These are phyloP conservation scores for Rhipidocladum racemiflorum DNA, from an alignment of 176 grass and related monocot genomes.

Conservation along the genomic window DNA sequence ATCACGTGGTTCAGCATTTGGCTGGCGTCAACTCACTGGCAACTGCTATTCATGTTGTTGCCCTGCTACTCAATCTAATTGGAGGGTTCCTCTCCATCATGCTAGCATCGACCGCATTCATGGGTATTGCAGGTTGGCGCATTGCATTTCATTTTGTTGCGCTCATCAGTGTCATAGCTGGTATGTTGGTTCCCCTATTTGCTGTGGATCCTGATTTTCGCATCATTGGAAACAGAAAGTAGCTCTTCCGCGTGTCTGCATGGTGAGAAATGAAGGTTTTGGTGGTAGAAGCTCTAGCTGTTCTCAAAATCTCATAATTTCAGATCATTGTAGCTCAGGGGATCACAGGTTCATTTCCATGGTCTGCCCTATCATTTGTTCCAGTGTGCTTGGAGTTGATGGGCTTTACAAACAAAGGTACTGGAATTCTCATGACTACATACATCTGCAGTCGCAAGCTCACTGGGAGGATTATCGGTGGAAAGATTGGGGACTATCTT, in stretches of 20 bases:
- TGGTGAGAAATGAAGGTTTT: slow-evolving; percentile 17
- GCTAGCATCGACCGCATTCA: no score
- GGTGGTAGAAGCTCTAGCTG: not conserved
- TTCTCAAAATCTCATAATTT: not conserved
- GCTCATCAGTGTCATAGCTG: not conserved
- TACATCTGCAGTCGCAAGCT: slow-evolving; percentile 11
- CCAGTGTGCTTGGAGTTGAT: slow-evolving; percentile 14
- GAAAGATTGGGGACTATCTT: slow-evolving; percentile 14
- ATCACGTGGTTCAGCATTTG: no score
- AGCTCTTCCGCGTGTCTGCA: not conserved
- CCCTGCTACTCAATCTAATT: no score
- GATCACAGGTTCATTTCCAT: slow-evolving; percentile 15
- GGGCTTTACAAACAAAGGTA: not conserved
- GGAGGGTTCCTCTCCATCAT: no score
- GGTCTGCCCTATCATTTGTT: slow-evolving; percentile 24
- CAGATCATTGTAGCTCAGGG: slow-evolving; percentile 19
- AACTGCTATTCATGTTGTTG: no score
- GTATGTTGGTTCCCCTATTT: not conserved
- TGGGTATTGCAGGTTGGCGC: not conserved
- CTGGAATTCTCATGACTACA: slow-evolving; percentile 9
- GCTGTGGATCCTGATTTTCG: not conserved
- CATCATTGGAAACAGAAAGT: not conserved
- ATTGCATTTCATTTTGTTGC: not conserved
- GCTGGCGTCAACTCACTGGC: no score
- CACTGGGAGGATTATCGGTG: not conserved